These are phyloP conservation scores for Neonectria magnoliae DNA, from an alignment of 2,329 filamentous ascomycete species.

Conservation along the genomic window DNA sequence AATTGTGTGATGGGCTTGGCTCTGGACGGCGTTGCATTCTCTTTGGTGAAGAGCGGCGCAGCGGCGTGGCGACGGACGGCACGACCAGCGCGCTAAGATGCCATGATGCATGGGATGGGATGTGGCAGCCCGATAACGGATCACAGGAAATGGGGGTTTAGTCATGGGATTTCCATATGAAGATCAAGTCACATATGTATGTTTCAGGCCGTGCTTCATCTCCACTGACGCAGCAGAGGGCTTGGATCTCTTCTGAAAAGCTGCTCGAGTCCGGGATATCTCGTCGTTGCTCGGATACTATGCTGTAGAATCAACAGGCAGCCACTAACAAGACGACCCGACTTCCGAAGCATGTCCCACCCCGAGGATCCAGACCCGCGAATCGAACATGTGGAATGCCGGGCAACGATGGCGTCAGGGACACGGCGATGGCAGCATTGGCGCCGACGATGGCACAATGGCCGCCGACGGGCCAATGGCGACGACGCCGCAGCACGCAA, in stretches of 20 bases:
- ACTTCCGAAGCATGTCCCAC: constrained; percentile 23
- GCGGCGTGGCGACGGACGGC: neutral
- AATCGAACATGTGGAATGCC: constrained; percentile 8
- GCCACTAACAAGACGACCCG: constrained; percentile 21
- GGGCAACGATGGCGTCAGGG: constrained; percentile 39
- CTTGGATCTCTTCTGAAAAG: neutral
- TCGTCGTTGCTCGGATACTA: neutral
- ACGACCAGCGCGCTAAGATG: constrained; percentile 7
- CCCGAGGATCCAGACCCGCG: constrained; percentile 12
- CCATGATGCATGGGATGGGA: constrained; percentile 1
- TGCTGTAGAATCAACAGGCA: neutral
- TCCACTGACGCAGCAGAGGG: neutral
- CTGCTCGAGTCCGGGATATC: neutral
- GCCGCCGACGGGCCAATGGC: constrained; percentile 28
- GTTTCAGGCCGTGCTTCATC: neutral
- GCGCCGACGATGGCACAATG: constrained; percentile 40
- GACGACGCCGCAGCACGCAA: constrained; percentile 38
- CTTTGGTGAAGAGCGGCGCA: constrained; percentile 4
- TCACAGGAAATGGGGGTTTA: neutral
- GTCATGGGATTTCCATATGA: neutral
- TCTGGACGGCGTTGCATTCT: neutral
- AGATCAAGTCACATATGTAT: no score
- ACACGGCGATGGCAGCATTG: constrained; percentile 41
- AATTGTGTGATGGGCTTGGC: constrained; percentile 22
- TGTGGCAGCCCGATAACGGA: neutral